Percentiles rank a stretch among this genome's conserved stretches.
Conservation (phyloP, 257 asterid species). For the Verbena officinalis region DNA sequence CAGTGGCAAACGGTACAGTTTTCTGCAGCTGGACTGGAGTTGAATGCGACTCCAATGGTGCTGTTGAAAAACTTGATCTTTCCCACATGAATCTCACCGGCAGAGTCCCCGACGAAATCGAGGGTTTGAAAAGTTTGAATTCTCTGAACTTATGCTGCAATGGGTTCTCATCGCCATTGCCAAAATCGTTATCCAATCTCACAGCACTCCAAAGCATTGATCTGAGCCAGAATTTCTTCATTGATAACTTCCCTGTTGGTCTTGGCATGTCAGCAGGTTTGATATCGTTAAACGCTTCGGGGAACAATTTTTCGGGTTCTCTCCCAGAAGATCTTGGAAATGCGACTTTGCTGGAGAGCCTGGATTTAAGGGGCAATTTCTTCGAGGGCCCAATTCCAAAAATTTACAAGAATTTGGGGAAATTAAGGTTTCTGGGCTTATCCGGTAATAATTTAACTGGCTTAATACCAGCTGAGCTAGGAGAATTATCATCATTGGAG, state of each 20-base stretch:
- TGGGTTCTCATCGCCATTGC: slow-evolving; percentile 65
- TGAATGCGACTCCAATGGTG: slow-evolving; percentile 55
- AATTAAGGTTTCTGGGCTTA: slow-evolving; percentile 63
- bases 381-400: slow-evolving; percentile 63
- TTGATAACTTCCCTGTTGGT: slow-evolving; percentile 48
- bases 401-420: slow-evolving; percentile 53
- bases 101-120: slow-evolving; percentile 47
- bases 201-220: slow-evolving; percentile 52
- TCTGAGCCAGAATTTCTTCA: slow-evolving; percentile 63
- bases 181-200: slow-evolving; percentile 52
- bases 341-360: slow-evolving; percentile 48
- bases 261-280: slow-evolving; percentile 46
- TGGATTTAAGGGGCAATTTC: slow-evolving; percentile 71
- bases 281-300: slow-evolving; percentile 52
- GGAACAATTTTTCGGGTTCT: slow-evolving; percentile 63
- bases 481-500: slow-evolving; percentile 56
- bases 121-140: slow-evolving; percentile 37
- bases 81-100: slow-evolving; percentile 70
- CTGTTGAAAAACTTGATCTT: slow-evolving; percentile 52
- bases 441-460: slow-evolving; percentile 72
- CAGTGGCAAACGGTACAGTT: slow-evolving; percentile 29
- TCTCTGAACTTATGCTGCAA: slow-evolving; percentile 56
- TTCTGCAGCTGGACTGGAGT: slow-evolving; percentile 73
- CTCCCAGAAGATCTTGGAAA: slow-evolving; percentile 67
- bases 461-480: slow-evolving; percentile 55